Base-by-base conservation (phyloP, 495 filamentous ascomycete species). In the Aspergillus indologenus region DNA sequence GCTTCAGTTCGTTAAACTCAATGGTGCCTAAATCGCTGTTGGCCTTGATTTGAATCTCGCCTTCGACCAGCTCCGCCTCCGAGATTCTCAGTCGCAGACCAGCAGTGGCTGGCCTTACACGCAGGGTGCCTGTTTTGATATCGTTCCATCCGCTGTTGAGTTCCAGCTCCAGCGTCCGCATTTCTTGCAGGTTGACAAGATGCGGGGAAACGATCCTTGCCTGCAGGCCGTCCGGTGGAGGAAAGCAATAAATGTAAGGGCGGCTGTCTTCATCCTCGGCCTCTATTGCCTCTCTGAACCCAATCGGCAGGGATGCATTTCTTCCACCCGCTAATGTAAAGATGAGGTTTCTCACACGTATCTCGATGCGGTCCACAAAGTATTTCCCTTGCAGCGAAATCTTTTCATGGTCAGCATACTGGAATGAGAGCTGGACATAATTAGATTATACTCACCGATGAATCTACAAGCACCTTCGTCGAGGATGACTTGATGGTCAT, bases 61-160 rank as follows among this genome's bases (percentile, higher is more conserved):
- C 80, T 45, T 81, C 77, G 3, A 86, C 69, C 29, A 87, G 71
- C 48, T 82, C 78, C 0, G 87, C 78, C 61, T 92, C 87, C 40
- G 85, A 83, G 45, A 88, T 92, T 56, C 91, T 83, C 15, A 99
- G 79, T 45, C 95, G 81, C 31, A 99, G 73, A 0, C 95, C 95
- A 22, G 92, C 94, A 3, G 95, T 93, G 4, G 88, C 91, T 58
- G 92, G 83, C 63, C 86, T 83, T 24, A 97, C 76, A 31, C 86
- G 85, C 53, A 99, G 69, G 57, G 88, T 87, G 40, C 85, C 87
- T 14, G 66, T 80, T 31, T 74, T 71, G 48, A 97, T 80, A 3
- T 88, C 72, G 66, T 98, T 96, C 79, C 86, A 86, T 23, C 93
- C 93, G 45, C 85, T 87, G 46, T 78, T 70, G 9, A 96, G 71